Percentiles rank a stretch among this genome's conserved stretches.
phyloP scores from a whole-genome alignment of 2,329 filamentous ascomycete species.

The Xylariaceae sp. region DNA sequence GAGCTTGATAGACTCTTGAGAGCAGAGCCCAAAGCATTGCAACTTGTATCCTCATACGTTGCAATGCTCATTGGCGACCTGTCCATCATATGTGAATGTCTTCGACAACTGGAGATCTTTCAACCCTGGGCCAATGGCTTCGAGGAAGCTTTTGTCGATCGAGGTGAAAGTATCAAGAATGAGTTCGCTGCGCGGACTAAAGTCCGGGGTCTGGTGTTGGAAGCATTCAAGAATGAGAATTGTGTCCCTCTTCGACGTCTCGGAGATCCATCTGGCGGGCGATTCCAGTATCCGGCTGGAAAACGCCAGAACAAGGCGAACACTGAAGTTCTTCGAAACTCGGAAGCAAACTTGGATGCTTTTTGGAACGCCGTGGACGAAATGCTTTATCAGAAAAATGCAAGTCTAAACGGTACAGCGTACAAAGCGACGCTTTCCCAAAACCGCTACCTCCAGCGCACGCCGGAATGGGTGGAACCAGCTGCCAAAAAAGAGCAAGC shows the following conservation, averaged over 20 bases:
- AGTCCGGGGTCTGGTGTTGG: constrained; percentile 12
- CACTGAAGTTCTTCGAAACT: constrained; percentile 15
- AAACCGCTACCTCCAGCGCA: constrained; percentile 41
- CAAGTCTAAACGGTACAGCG: constrained; percentile 26
- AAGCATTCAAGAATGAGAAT: constrained; percentile 15
- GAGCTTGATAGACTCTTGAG: constrained; percentile 44
- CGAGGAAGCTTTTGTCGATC: constrained; percentile 26
- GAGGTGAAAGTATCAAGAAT: constrained; percentile 23
- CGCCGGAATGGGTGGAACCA: constrained; percentile 44
- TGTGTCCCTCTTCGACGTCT: constrained; percentile 16
- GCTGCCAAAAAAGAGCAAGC: constrained; percentile 24
- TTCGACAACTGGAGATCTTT: constrained; percentile 42
- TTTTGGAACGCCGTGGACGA: constrained; percentile 19
- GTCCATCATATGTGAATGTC: constrained; percentile 41
- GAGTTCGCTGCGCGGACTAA: constrained; percentile 20
- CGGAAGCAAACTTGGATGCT: constrained; percentile 22
- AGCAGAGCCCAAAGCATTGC: constrained; percentile 32
- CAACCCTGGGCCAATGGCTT: constrained; percentile 46
- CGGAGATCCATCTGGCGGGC: constrained; percentile 33
- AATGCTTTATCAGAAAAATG: constrained; percentile 13
- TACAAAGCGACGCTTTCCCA: constrained; percentile 29
- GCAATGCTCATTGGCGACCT: constrained; percentile 39
- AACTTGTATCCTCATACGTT: constrained; percentile 36
- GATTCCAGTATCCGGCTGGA: constrained; percentile 39
- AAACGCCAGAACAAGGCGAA: constrained; percentile 21